A percentile compares a stretch with the other conserved stretches of the same genome.
These are phyloP conservation scores for Podaxis pistillaris DNA, from an alignment of 768 basidiomycete species.

Conservation along the genomic window DNA sequence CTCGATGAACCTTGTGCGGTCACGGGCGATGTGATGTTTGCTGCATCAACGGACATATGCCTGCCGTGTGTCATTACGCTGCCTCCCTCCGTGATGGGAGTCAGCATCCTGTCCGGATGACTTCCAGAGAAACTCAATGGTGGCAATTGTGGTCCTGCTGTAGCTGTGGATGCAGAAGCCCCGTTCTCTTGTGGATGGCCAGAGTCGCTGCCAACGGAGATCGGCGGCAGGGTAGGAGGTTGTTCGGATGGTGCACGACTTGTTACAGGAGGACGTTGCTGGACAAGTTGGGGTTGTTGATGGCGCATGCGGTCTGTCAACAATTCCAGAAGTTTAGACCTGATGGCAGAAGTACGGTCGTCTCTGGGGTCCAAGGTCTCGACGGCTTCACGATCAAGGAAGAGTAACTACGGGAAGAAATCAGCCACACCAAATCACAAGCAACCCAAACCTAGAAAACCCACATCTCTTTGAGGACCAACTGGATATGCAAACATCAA, in stretches of 20 bases:
- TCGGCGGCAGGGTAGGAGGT: constrained; percentile 36
- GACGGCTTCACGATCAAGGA: constrained; percentile 83
- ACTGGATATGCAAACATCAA: constrained; percentile 96
- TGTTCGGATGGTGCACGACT: constrained; percentile 21
- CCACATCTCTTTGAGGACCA: constrained; percentile 78
- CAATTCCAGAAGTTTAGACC: constrained; percentile 60
- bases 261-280: constrained; percentile 19
- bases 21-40: constrained; percentile 11
- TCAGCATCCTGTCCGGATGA: constrained; percentile 36
- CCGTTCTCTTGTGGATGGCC: constrained; percentile 16
- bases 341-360: constrained; percentile 70
- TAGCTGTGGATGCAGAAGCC: neutral
- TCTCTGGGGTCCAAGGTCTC: constrained; percentile 76
- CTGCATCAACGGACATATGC: constrained; percentile 23
- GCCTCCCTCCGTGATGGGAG: constrained; percentile 66
- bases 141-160: constrained; percentile 53
- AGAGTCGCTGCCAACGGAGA: constrained; percentile 24
- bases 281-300: constrained; percentile 29
- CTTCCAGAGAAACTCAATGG: constrained; percentile 45
- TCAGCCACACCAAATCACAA: constrained; percentile 12
- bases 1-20: neutral
- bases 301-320: constrained; percentile 61
- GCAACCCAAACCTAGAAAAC: constrained; percentile 26
- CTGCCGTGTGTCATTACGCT: constrained; percentile 28
- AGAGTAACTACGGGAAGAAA: constrained; percentile 57